Evolutionary conservation across 2,329 filamentous ascomycete species (phyloP).

Genomic region (Leptographium wingfieldii): DNA sequence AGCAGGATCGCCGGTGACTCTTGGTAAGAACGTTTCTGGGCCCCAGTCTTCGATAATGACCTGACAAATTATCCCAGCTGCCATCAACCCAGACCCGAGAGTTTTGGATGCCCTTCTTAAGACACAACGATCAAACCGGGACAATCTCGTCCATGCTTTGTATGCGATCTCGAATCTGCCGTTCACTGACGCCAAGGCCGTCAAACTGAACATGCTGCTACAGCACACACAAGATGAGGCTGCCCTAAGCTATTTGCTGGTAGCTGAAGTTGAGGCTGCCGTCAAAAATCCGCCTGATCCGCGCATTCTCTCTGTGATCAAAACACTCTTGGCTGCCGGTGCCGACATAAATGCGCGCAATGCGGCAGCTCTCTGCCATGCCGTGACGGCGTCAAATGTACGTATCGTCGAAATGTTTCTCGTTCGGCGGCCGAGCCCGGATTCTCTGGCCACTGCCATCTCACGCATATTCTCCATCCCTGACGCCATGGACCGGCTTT

Average conservation of each 20-base stretch:
- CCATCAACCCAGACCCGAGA: slow-evolving; percentile 30
- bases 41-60: not conserved
- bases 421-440: slow-evolving; percentile 23
- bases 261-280: slow-evolving; percentile 36
- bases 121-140: slow-evolving; percentile 29
- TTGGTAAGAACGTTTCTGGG: slow-evolving; percentile 15
- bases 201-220: slow-evolving; percentile 37
- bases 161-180: slow-evolving; percentile 29
- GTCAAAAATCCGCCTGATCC: slow-evolving; percentile 24
- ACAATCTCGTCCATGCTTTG: slow-evolving; percentile 31
- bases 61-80: slow-evolving; percentile 18
- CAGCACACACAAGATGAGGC: slow-evolving; percentile 28
- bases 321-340: slow-evolving; percentile 34
- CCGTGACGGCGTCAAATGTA: slow-evolving; percentile 32
- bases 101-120: slow-evolving; percentile 35
- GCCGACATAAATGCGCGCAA: slow-evolving; percentile 43
- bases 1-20: slow-evolving; percentile 28
- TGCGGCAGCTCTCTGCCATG: slow-evolving; percentile 36
- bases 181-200: slow-evolving; percentile 31
- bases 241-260: slow-evolving; percentile 31
- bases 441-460: slow-evolving; percentile 35
- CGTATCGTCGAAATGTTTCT: slow-evolving; percentile 38
- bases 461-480: slow-evolving; percentile 38
- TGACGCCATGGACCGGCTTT: slow-evolving; percentile 37
- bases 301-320: slow-evolving; percentile 30